Evolutionary conservation across 1,284 basidiomycete species (phyloP), one percentile per base, ranked within the genome.

Genomic region (Bjerkandera adusta): DNA sequence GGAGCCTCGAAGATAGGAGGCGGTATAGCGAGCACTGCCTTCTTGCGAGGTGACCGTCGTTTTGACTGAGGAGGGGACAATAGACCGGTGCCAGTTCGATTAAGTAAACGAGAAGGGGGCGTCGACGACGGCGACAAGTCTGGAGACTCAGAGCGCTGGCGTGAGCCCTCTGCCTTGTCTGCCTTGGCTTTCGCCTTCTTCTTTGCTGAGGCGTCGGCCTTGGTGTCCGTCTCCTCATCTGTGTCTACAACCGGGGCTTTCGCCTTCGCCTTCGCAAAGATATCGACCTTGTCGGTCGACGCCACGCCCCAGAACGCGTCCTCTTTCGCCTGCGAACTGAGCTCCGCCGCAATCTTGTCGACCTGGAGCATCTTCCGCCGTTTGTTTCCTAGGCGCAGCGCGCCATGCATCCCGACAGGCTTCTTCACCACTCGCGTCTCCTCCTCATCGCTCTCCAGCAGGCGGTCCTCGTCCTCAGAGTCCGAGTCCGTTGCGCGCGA

Each of bases 11-110:
- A 58, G 24, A 58, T 43, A 1, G 44, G 47, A 3, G 57, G 61
- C 3, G 45, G 45, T 4, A 47, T 18, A 10, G 20, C 21, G n/a
- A 51, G n/a, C n/a, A n/a, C 39, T 21, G 35, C 27, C 13, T 29
- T 21, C 5, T 39, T 35, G n/a, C 50, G 46, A 13, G 50, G 46
- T 11, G 42, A 41, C 26, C 61, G 62, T 21, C 60, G 59, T 6
- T 61, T 60, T 2, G 68, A 65, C n/a, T 64, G 62, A 6, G 68
- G 68, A 7, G 68, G 67, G 1, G 67, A 68, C n/a, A 64, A 55
- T 15, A 68, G 57, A 29, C 59, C 58, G 18, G 61, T 59, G 33
- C 57, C 54, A 11, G 56, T 55, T 4, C 57, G 54, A 5, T 55
- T 56, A n/a, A 60, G 49, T 4, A 62, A 52, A 21, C 58, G 55